A percentile compares a stretch with the other conserved stretches of the same genome.
Evolutionary conservation across 1,284 basidiomycete species (phyloP).

Genomic region (Trichosporon coremiiforme): DNA sequence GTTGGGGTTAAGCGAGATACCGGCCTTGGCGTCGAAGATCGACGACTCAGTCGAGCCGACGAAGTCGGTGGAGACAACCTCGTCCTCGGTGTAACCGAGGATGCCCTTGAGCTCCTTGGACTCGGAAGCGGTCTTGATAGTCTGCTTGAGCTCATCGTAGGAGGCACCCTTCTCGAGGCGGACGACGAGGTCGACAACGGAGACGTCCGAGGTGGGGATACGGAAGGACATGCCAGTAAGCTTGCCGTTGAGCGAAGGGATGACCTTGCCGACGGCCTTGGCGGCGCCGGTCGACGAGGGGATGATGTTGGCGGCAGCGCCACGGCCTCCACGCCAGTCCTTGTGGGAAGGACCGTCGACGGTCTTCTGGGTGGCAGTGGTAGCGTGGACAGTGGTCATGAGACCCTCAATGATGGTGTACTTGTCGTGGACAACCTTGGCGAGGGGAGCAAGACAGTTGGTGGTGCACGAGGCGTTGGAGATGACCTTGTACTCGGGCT

Average conservation of each 20-base stretch:
- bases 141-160: conserved; percentile 90
- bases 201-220: conserved; percentile 94
- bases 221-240: conserved; percentile 95
- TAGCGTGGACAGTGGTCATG: conserved; percentile 98
- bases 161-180: conserved; percentile 83
- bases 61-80: conserved; percentile 94
- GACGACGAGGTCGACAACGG: conserved; percentile 96
- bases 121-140: conserved; percentile 79
- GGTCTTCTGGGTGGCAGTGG: conserved; percentile 98
- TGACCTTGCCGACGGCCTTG: conserved; percentile 99
- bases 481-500: conserved; percentile 88
- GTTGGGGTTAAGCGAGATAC: conserved; percentile 88
- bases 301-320: conserved; percentile 98
- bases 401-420: conserved; percentile 93
- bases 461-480: too few species aligned
- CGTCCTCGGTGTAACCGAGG: conserved; percentile 91
- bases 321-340: conserved; percentile 83
- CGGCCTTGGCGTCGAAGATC: conserved; percentile 90
- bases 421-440: conserved; percentile 96
- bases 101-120: conserved; percentile 72
- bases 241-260: conserved; percentile 95
- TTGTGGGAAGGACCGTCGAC: conserved; percentile 93
- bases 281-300: conserved; percentile 98
- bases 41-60: conserved; percentile 75
- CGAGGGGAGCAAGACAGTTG: conserved; percentile 96